A percentile compares a stretch with the other conserved stretches of the same genome.
phyloP scores from a whole-genome alignment of 78 protist genomes.

The Dictyostelium firmibasis region DNA sequence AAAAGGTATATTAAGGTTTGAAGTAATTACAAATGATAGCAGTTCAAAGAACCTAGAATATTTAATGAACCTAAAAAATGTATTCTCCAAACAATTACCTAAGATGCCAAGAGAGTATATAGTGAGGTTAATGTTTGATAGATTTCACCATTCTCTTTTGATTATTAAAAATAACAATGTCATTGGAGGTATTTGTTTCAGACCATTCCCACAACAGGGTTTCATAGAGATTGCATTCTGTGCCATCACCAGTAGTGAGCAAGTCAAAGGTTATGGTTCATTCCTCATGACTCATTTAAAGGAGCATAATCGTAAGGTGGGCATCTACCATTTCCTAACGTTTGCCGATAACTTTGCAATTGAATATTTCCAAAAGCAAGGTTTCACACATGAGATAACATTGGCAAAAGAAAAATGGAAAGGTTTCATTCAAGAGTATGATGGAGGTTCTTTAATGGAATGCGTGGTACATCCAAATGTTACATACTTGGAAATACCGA shows the following conservation, averaged over 20 bases:
- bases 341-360: slow-evolving; percentile 97
- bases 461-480: slow-evolving; percentile 58
- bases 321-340: slow-evolving; percentile 89
- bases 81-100: slow-evolving; percentile 93
- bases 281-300: slow-evolving; percentile 94
- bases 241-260: slow-evolving; percentile 88
- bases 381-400: slow-evolving; percentile 88
- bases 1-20: slow-evolving; percentile 58
- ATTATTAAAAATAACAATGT: slow-evolving; percentile 53
- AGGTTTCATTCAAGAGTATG: slow-evolving; percentile 96
- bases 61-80: slow-evolving; percentile 74
- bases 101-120: slow-evolving; percentile 96
- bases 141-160: slow-evolving; percentile 73
- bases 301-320: slow-evolving; percentile 62
- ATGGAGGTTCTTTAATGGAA: slow-evolving; percentile 93
- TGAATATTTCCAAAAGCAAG: slow-evolving; percentile 96
- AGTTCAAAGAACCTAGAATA: slow-evolving; percentile 11
- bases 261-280: slow-evolving; percentile 93
- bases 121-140: slow-evolving; percentile 73
- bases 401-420: slow-evolving; percentile 76
- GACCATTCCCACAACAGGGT: slow-evolving; percentile 84
- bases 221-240: slow-evolving; percentile 95
- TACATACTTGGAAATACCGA: slow-evolving; percentile 55
- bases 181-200: slow-evolving; percentile 93
- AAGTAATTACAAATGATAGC: slow-evolving; percentile 49